Base-by-base conservation (phyloP, 305 asterid genomes). In the Fraxinus floribunda region DNA sequence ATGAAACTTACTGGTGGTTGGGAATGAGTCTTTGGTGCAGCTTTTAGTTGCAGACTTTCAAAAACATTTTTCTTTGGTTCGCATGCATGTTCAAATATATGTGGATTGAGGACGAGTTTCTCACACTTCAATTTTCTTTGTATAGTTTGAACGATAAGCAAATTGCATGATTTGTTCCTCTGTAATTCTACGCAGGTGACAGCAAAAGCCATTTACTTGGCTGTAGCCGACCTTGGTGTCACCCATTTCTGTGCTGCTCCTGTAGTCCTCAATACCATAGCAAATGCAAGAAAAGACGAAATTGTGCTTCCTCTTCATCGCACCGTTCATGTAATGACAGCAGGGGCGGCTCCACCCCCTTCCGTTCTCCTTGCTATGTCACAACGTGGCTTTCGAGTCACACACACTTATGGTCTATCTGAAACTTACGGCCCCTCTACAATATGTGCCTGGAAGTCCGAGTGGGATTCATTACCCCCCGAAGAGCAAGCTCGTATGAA, bases 311-410 rank as follows among this genome's bases (percentile, higher is more conserved):
- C 99, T 77, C 95, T 94, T 80, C 97, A 94, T 68, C 97, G 93
- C 3, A 76, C 83, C 0, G 97, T 95, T 78, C 90, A 91, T 7
- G 99, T 94, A 46, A 95, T 94, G 98, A 95, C 99, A 10, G 99
- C 99, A 1, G 99, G 99, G n/a, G 99, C 99, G 1, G 98, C 99
- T 22, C 98, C 99, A 3, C 98, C 99, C 2, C 97, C 99, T 78
- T 84, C 97, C 0, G 85, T 95, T 79, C 96, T 95, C 34, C 86
- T 81, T 5, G 93, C 94, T 72, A 95, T 95, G 98, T 89, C 97
- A 1, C 89, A 89, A 26, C 92, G 80, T 44, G 99, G 99, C 84
- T 95, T 95, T 78, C 90, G 94, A 70, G 97, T 95, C 26, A n/a
- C 95, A 0, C 99, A 95, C 92, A 95, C 98, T 11, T 95, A 94